phyloP scores from a whole-genome alignment of 176 grass and related monocot species.

The Poa annua region DNA sequence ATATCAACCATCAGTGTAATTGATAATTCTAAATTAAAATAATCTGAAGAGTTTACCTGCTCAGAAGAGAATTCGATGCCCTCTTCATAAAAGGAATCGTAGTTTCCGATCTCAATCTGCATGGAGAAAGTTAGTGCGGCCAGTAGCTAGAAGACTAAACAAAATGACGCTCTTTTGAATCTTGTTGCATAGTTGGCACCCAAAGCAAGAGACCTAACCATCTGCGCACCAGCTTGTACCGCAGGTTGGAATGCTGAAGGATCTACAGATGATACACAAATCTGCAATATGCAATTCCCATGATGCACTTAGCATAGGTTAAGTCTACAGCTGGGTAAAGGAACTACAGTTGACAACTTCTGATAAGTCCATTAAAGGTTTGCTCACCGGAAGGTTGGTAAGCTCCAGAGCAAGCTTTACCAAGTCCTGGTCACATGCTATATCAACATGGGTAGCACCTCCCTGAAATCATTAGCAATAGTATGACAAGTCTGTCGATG shows the following conservation, averaged over 20 bases:
- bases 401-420: conserved; percentile 78
- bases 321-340: background rate
- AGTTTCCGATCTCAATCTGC: conserved; percentile 97
- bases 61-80: conserved; percentile 78
- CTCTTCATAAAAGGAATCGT: conserved; percentile 86
- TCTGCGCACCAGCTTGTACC: conserved; percentile 87
- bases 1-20: conserved; percentile 11
- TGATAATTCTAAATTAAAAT: background rate
- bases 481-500: background rate
- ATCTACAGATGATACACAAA: conserved; percentile 92
- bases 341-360: background rate
- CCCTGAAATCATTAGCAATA: conserved; percentile 65
- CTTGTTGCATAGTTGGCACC: background rate
- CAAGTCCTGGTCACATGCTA: conserved; percentile 84
- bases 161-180: background rate
- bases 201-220: conserved; percentile 56
- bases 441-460: conserved; percentile 95
- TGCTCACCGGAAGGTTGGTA: conserved; percentile 82
- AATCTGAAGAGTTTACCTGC: conserved; percentile 40
- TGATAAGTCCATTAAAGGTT: background rate
- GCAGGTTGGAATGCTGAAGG: conserved; percentile 71
- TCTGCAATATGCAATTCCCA: conserved; percentile 51
- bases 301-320: conserved; percentile 23
- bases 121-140: background rate
- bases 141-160: background rate